A percentile compares a stretch with the other conserved stretches of the same genome.
Conservation (phyloP, 495 filamentous ascomycete genomes). For the Neurospora cerealis region DNA sequence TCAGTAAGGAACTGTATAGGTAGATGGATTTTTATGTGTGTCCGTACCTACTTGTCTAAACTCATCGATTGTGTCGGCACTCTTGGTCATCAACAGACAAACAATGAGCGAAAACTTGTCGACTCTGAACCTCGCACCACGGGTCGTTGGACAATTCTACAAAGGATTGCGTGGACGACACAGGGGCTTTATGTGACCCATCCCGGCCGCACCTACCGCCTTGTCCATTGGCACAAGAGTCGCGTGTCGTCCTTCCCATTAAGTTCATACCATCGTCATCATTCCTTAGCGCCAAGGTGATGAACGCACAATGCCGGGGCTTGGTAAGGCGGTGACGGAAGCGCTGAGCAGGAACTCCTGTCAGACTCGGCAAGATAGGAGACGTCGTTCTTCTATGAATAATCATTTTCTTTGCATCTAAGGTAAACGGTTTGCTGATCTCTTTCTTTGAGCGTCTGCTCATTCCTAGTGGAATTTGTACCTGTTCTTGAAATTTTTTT, state of each 20-base stretch:
- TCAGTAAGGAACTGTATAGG: background rate
- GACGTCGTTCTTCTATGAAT: background rate
- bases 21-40: background rate
- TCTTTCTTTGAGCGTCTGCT: background rate
- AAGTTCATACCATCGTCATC: background rate
- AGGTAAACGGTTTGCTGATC: background rate
- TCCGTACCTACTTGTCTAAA: background rate
- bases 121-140: background rate
- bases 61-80: background rate
- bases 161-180: background rate
- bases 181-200: background rate
- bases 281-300: background rate
- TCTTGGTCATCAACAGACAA: background rate
- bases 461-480: background rate
- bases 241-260: background rate
- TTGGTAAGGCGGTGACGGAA: background rate
- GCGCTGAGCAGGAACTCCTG: background rate
- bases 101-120: background rate
- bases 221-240: background rate
- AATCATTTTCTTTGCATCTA: background rate
- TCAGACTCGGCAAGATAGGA: background rate
- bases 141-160: background rate
- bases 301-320: background rate
- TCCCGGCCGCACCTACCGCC: background rate
- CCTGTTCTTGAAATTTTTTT: background rate